These are phyloP conservation scores for Paecilomyces sp. DNA, from an alignment of 2,329 filamentous ascomycete genomes.

Conservation along the genomic window DNA sequence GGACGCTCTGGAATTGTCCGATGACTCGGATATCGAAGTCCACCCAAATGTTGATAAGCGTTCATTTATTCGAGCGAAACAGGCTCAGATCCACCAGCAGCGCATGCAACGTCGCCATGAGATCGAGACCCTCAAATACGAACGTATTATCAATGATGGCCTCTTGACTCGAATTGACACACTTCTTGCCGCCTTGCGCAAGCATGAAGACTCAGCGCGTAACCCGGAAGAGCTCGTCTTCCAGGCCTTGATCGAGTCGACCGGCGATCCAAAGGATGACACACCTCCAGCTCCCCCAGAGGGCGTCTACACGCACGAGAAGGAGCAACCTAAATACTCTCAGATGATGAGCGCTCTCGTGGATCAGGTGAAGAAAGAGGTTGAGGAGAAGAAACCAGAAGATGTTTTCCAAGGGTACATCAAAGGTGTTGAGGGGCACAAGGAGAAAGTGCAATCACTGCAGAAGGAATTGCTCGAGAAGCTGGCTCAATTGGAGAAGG, in stretches of 20 bases:
- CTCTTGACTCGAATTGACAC: slow-evolving; percentile 75
- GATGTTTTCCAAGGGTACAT: slow-evolving; percentile 70
- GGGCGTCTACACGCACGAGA: slow-evolving; percentile 68
- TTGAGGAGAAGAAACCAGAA: slow-evolving; percentile 65
- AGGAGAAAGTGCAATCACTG: slow-evolving; percentile 67
- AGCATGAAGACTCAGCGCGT: slow-evolving; percentile 59
- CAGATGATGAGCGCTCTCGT: slow-evolving; percentile 98
- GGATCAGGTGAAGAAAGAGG: slow-evolving; percentile 82
- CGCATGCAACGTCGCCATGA: slow-evolving; percentile 77
- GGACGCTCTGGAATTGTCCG: slow-evolving; percentile 88
- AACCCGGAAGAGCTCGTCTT: slow-evolving; percentile 80
- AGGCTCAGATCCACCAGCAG: slow-evolving; percentile 92
- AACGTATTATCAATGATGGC: slow-evolving; percentile 82
- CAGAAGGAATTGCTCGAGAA: slow-evolving; percentile 69
- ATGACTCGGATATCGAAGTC: slow-evolving; percentile 96
- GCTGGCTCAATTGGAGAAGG: slow-evolving; percentile 73
- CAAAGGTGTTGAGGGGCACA: slow-evolving; percentile 68
- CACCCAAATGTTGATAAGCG: slow-evolving; percentile 98
- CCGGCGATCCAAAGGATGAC: slow-evolving; percentile 62
- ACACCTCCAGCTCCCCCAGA: slow-evolving; percentile 69
- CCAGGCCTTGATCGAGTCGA: slow-evolving; percentile 77
- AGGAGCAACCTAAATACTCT: slow-evolving; percentile 75
- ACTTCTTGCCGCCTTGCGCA: slow-evolving; percentile 66
- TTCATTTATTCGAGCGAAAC: slow-evolving; percentile 97
- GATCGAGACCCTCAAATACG: slow-evolving; percentile 88